Evolutionary conservation across 352 stramenopile genomes (phyloP).

Genomic region (Phytophthora sp.): DNA sequence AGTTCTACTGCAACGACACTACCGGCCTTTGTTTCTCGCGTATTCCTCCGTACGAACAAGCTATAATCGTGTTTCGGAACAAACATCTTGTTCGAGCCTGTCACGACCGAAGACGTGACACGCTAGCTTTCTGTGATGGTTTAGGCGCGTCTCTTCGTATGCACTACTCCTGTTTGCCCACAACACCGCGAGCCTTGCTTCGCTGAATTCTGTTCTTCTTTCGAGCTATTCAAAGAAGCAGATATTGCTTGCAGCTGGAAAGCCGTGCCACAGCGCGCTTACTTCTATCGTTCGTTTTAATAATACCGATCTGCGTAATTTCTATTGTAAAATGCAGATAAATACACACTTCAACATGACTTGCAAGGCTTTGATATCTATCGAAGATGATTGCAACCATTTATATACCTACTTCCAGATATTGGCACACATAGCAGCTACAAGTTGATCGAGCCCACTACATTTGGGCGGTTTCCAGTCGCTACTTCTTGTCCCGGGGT

Average conservation of each 20-base stretch:
- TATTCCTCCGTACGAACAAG: background rate
- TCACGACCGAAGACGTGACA: background rate
- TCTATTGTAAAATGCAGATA: constrained; percentile 11
- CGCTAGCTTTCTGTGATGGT: background rate
- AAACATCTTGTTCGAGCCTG: constrained; percentile 9
- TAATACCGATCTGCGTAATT: background rate
- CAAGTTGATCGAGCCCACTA: no score
- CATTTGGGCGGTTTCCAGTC: no score
- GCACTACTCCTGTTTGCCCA: background rate
- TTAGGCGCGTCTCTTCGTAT: background rate
- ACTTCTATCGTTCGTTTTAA: background rate
- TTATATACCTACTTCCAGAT: background rate
- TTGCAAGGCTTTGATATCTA: background rate
- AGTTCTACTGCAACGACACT: no score
- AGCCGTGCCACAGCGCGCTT: no score
- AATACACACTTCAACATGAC: background rate
- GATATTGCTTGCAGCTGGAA: background rate
- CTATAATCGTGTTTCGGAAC: constrained; percentile 10
- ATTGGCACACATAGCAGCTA: no score
- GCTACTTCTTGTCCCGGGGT: no score
- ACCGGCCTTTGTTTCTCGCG: no score
- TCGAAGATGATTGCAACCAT: background rate
- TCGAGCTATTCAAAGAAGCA: background rate
- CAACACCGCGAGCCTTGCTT: constrained; percentile 2
- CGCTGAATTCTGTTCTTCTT: background rate